Evolutionary conservation across 805 yeast species (phyloP).

Genomic region (Metschnikowia continentalis): DNA sequence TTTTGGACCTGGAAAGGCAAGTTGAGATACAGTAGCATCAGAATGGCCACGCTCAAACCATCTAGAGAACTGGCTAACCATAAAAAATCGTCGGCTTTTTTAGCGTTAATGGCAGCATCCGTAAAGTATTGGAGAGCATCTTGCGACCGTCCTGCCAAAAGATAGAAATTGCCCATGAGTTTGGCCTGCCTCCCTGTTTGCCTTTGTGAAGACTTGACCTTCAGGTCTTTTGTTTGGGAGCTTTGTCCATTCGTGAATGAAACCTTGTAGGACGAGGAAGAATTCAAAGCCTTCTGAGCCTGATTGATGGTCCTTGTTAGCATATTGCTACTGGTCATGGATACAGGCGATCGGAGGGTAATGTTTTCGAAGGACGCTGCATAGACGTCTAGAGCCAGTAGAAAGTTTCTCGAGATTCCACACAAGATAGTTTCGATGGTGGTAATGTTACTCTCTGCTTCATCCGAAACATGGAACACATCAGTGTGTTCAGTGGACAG

Average conservation of each 20-base stretch:
- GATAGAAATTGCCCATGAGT: conserved; percentile 67
- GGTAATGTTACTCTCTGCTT: conserved; percentile 25
- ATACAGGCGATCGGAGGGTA: conserved; percentile 78
- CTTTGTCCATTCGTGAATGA: conserved; percentile 21
- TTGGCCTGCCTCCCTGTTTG: conserved; percentile 73
- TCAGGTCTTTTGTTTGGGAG: conserved; percentile 20
- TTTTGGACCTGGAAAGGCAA: conserved; percentile 47
- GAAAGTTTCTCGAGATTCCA: conserved; percentile 62
- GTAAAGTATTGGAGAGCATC: conserved; percentile 70
- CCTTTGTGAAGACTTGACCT: conserved; percentile 37
- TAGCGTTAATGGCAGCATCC: conserved; percentile 63
- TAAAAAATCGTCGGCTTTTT: conserved; percentile 63
- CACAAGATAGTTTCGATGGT: conserved; percentile 63
- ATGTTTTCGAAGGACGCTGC: conserved; percentile 75
- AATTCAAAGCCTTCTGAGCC: conserved; percentile 41
- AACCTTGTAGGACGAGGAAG: conserved; percentile 38
- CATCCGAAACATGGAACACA: conserved; percentile 23
- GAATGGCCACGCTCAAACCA: conserved; percentile 63
- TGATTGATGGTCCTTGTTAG: conserved; percentile 36
- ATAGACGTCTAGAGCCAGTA: conserved; percentile 60
- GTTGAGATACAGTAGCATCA: conserved; percentile 55
- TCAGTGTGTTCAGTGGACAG: not conserved
- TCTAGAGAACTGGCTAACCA: conserved; percentile 92
- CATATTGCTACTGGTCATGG: conserved; percentile 48
- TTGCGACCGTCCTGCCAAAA: conserved; percentile 72